Conservation (phyloP, 148 eudicot genomes). For the Camellia granthamiana region DNA sequence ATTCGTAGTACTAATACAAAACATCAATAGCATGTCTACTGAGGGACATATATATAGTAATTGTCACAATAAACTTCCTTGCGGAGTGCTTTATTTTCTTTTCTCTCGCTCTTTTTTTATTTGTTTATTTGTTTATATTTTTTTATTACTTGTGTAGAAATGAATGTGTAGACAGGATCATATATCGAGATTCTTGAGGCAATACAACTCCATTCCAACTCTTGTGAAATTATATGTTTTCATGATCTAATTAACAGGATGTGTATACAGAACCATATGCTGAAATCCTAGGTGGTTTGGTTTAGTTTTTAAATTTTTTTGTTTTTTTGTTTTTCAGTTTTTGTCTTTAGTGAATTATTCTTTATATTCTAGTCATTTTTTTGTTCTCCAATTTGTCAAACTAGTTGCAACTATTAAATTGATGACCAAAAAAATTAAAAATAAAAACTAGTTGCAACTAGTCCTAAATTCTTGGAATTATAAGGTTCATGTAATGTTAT, state of each 20-base stretch:
- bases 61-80: not conserved
- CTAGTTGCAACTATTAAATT: not conserved
- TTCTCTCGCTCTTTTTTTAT: not conserved
- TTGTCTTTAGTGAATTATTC: too few relatives aligned
- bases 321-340: too few relatives aligned
- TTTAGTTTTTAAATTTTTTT: too few relatives aligned
- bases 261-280: not conserved
- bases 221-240: not conserved
- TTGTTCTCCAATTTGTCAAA: not conserved
- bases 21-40: slow-evolving; percentile 37
- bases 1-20: slow-evolving; percentile 60
- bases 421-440: too few relatives aligned
- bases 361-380: not conserved
- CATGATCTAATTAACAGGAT: not conserved
- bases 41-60: not conserved
- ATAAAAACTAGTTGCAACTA: not conserved
- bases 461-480: not conserved
- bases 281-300: too few relatives aligned
- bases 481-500: too few relatives aligned
- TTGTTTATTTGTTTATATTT: not conserved
- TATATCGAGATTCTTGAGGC: slow-evolving; percentile 4
- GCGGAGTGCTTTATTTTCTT: not conserved
- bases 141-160: not conserved
- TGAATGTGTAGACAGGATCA: not conserved
- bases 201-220: not conserved